Percentiles rank a stretch among this genome's conserved stretches.
phyloP scores from a whole-genome alignment of 2,329 filamentous ascomycete species.

The Parascedosporium putredinis region DNA sequence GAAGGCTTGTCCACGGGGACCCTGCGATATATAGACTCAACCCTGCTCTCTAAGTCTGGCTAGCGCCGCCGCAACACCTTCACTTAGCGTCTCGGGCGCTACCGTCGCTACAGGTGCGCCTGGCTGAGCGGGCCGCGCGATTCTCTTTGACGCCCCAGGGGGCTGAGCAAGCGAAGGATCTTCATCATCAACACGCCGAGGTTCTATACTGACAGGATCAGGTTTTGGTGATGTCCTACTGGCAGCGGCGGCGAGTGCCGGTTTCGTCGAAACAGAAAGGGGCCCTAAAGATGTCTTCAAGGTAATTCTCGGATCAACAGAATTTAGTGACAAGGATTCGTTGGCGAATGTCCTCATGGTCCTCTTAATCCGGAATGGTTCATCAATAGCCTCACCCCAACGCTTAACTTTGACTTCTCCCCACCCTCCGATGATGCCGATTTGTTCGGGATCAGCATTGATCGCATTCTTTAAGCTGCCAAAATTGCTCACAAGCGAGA shows the following conservation, averaged over 20 bases:
- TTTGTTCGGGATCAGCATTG: constrained; percentile 78
- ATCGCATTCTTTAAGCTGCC: constrained; percentile 78
- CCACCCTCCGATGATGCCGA: constrained; percentile 81
- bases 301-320: not conserved
- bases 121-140: constrained; percentile 15
- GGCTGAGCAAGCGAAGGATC: constrained; percentile 39
- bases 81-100: constrained; percentile 29
- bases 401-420: constrained; percentile 87
- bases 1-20: no score
- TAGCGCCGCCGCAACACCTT: constrained; percentile 50
- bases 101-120: not conserved
- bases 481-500: constrained; percentile 83
- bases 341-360: constrained; percentile 39
- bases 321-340: not conserved
- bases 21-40: constrained; percentile 11
- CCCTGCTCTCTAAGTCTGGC: constrained; percentile 44
- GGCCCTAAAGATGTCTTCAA: no score
- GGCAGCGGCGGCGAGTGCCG: not conserved
- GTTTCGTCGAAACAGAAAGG: not conserved
- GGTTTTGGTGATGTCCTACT: not conserved
- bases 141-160: constrained; percentile 35
- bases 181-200: constrained; percentile 35
- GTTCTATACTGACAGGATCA: constrained; percentile 13
- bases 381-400: constrained; percentile 72
- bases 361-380: constrained; percentile 71